Evolutionary conservation across 1,139 yeast species (phyloP), one percentile per base, ranked within the genome.

Genomic region (Tardiomyces blankii): DNA sequence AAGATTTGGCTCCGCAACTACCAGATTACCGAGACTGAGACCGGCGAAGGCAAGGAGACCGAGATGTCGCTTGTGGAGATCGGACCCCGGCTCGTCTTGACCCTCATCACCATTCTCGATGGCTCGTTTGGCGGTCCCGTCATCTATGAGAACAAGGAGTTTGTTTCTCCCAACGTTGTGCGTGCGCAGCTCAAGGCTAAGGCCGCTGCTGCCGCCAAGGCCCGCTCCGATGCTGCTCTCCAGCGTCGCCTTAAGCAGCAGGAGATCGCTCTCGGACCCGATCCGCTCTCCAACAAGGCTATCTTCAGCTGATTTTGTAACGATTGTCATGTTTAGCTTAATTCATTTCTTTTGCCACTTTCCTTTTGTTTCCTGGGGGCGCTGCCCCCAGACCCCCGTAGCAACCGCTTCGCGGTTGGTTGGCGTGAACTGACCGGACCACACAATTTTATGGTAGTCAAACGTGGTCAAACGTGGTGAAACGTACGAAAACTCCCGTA

Each of bases 51-150:
- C 39, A 68, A 67, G 42, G 70, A 64, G 48, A 66, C 69, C 52
- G 86, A 83, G 54, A 66, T 84, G 51, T 78, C 85, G 33, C 73
- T 91, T 59, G 84, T 93, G 51, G 99, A 91, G 70, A 88, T 91
- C 56, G 99, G 99, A 2, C 99, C 99, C 46, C 78, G 99, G 63
- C 82, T 89, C 57, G 97, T 93, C 38, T 74, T 93, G 70, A 91
- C 98, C 3, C 80, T 85, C 55, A 89, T 91, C 56, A 82, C 95
- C 50, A 81, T 91, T 45, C 74, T 91, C 54, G 98, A 91, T 68
- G 99, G 98, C 43, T 87, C 97, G 2, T 93, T 91, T 60, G 94
- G 96, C 47, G 98, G 99, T 19, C 96, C 98, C 51, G 88, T 91
- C 73, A 87, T 91, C 54, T 91, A 86, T 68, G 98, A 91, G 63